Base-by-base conservation (phyloP, 2,329 filamentous ascomycete species). In the Colletotrichum sp. region DNA sequence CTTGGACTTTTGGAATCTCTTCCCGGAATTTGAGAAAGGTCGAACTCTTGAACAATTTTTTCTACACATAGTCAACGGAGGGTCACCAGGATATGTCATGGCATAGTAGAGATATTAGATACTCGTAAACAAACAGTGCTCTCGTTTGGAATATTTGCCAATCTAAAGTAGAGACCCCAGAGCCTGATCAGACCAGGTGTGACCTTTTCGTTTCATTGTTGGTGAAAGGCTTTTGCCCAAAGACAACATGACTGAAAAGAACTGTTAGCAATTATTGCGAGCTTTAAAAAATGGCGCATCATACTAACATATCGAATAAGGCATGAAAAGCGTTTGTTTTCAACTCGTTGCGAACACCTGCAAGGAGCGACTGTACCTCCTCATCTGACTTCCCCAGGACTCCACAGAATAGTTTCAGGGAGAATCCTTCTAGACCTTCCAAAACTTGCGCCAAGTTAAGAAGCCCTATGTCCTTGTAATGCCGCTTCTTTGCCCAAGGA, bases 401-500 rank as follows among this genome's bases (percentile, higher is more conserved):
- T n/a, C 80, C 79, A 8, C 82, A 83, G 70, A 83, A 82, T 12
- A 82, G 63, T 11, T 76, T 76, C 44, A 82, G 68, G n/a, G 77
- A 79, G 60, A 82, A 79, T 8, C 68, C 80, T 44, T 81, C 79
- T 8, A 80, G 52, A 6, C 79, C 79, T 19, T 79, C 80, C 9
- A 78, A 39, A 15, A 76, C 57, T 68, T 79, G 75, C 15, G 71
- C 72, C 6, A 78, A 68, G 30, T 74, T 78, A 13, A 74, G 71
- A 44, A 76, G 27, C 0, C 84, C 84, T 8, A 85, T 78, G 48
- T 85, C 81, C 67, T 84, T 80, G 27, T 79, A 78, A 4, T 69
- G 72, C 2, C 77, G 74, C 39, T 84, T 82, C 71, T 83, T 84
- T 6, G 85, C 78, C 85, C 86, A 87, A 5, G 82, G 78, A 0